Base-by-base conservation (phyloP, 2,329 filamentous ascomycete species). In the Ophiostoma fasciatum region DNA sequence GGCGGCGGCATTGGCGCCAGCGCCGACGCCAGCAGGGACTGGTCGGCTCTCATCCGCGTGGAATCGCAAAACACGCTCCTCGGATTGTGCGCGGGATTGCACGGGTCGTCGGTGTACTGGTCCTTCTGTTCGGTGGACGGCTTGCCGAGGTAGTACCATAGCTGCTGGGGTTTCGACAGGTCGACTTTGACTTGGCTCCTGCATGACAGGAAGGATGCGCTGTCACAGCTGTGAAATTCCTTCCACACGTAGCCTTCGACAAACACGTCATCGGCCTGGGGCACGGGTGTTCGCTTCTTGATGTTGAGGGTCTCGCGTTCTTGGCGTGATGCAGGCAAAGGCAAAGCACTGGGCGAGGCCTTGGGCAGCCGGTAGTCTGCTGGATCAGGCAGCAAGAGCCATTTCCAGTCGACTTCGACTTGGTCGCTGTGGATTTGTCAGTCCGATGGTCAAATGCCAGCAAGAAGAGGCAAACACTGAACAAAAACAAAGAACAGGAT, bases 111-210 rank as follows among this genome's bases (percentile, higher is more conserved):
- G 5, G 87, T 93, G 58, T 90, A 98, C 53, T 92, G 84, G 19
- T 85, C 78, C 55, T 78, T 85, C 36, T 84, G 81, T 51, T 96
- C 88, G 7, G 88, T 94, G 17, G 88, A 96, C 15, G 70, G 72
- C 53, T 74, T 74, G 22, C 83, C 83, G 41, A 98, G 67, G 54
- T 94, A 96, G 59, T 84, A 72, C 83, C 87, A 96, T 14, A 94
- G 56, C 51, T 82, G 78, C 42, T 88, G 71, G 13, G 76, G 66
- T 52, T 80, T 82, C 42, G 58, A 58, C 8, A 94, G 56, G 49
- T 93, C 74, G 39, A 92, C 62, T 56, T 77, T 81, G 51, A 65
- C 67, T 53, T 82, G 74, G 36, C 61, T 63, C 43, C 63, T 63
- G 47, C 78, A 80, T 42, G 44, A 44, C 41, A 47, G 43, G 30